Percentiles rank a stretch among this genome's conserved stretches.
These are phyloP conservation scores for Capronia americana DNA, from an alignment of 2,329 filamentous ascomycete species.

Conservation along the genomic window DNA sequence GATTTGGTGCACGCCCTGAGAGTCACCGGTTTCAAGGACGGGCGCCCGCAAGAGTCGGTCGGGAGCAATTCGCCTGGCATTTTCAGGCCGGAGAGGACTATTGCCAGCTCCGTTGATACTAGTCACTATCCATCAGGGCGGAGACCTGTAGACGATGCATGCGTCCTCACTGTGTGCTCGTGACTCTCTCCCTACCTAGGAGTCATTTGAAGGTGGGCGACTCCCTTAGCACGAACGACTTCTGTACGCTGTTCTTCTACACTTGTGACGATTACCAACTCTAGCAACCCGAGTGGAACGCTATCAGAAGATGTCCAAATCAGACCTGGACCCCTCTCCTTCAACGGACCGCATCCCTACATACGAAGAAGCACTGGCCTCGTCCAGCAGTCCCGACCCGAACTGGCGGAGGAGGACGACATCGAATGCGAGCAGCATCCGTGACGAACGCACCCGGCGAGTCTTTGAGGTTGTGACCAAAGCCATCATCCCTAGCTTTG, in stretches of 20 bases:
- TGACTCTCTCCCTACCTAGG: neutral
- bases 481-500: slow-evolving; percentile 52
- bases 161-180: neutral
- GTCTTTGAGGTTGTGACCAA: slow-evolving; percentile 49
- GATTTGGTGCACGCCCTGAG: neutral
- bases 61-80: neutral
- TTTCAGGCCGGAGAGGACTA: neutral
- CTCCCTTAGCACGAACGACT: neutral
- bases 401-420: slow-evolving; percentile 25
- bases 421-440: slow-evolving; percentile 35
- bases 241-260: neutral
- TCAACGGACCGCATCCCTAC: slow-evolving; percentile 45
- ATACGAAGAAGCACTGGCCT: slow-evolving; percentile 45
- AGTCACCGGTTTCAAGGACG: neutral
- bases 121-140: neutral
- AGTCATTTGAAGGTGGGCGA: neutral
- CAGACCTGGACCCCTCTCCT: slow-evolving; percentile 8
- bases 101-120: neutral
- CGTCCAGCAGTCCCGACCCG: slow-evolving; percentile 1
- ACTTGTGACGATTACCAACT: neutral
- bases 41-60: neutral
- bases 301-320: slow-evolving; percentile 21
- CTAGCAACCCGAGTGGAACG: neutral
- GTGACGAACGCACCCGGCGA: slow-evolving; percentile 46
- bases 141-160: neutral